Evolutionary conservation across 345 rosid genomes (phyloP).

Genomic region (Eucalyptus sp.): DNA sequence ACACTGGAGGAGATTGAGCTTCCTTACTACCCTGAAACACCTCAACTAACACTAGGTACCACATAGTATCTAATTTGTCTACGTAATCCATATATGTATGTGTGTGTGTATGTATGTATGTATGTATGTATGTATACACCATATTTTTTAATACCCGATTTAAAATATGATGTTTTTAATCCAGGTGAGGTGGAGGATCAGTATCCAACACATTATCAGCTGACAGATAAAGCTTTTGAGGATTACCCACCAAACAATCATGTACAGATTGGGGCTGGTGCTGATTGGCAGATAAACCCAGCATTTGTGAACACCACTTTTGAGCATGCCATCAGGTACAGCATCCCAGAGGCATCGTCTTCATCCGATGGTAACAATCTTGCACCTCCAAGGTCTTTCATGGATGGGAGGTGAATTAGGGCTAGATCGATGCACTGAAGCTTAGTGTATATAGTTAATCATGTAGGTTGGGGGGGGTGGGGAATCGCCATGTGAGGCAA

Average conservation of each 20-base stretch:
- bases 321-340: conserved; percentile 6
- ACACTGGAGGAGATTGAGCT: conserved; percentile 36
- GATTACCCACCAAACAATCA: neutral
- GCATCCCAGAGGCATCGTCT: conserved; percentile 28
- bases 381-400: conserved; percentile 11
- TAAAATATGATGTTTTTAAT: neutral
- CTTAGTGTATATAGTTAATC: neutral
- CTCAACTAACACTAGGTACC: conserved; percentile 50
- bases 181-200: conserved; percentile 35
- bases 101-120: too few species aligned
- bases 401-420: neutral
- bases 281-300: conserved; percentile 9
- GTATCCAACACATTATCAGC: conserved; percentile 8
- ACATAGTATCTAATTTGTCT: neutral
- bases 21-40: conserved; percentile 10
- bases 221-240: neutral
- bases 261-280: neutral
- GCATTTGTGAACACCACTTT: neutral
- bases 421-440: neutral
- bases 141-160: neutral
- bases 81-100: neutral
- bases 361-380: conserved; percentile 20
- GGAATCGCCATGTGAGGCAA: neutral
- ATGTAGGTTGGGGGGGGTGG: neutral
- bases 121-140: neutral